Evolutionary conservation across 2,329 filamentous ascomycete genomes (phyloP).

Genomic region (Trichoderma gracile): DNA sequence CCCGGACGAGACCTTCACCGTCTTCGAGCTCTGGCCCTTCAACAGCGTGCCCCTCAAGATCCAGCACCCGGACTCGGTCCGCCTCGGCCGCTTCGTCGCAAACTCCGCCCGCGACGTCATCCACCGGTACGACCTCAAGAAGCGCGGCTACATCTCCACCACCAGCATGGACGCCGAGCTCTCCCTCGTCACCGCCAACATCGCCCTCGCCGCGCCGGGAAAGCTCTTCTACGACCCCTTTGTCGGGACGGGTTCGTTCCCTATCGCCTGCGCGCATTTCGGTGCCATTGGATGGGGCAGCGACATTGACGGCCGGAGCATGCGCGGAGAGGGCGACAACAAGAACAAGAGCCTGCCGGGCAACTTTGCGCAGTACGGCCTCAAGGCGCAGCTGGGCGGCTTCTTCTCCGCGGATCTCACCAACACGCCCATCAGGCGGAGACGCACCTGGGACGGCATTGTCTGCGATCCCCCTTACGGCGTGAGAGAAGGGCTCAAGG

Average conservation of each 20-base stretch:
- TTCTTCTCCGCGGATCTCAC: slow-evolving; percentile 85
- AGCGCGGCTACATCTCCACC: slow-evolving; percentile 88
- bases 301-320: slow-evolving; percentile 89
- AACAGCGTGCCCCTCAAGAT: slow-evolving; percentile 51
- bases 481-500: slow-evolving; percentile 85
- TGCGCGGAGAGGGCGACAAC: slow-evolving; percentile 65
- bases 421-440: slow-evolving; percentile 70
- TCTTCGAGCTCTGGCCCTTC: slow-evolving; percentile 79
- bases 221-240: slow-evolving; percentile 94
- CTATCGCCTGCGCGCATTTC: slow-evolving; percentile 85
- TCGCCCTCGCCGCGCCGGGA: slow-evolving; percentile 77
- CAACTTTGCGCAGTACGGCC: slow-evolving; percentile 84
- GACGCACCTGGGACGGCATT: slow-evolving; percentile 79
- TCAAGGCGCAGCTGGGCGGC: slow-evolving; percentile 67
- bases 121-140: slow-evolving; percentile 84
- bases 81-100: slow-evolving; percentile 72
- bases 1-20: slow-evolving; percentile 71
- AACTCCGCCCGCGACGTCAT: slow-evolving; percentile 67
- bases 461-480: slow-evolving; percentile 96
- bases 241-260: slow-evolving; percentile 91
- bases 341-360: slow-evolving; percentile 55
- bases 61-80: slow-evolving; percentile 59
- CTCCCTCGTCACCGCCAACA: slow-evolving; percentile 86
- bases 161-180: slow-evolving; percentile 98
- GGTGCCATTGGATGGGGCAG: slow-evolving; percentile 81